These are phyloP conservation scores for Sphaerulina musiva DNA, from an alignment of 2,329 filamentous ascomycete species.

Conservation along the genomic window DNA sequence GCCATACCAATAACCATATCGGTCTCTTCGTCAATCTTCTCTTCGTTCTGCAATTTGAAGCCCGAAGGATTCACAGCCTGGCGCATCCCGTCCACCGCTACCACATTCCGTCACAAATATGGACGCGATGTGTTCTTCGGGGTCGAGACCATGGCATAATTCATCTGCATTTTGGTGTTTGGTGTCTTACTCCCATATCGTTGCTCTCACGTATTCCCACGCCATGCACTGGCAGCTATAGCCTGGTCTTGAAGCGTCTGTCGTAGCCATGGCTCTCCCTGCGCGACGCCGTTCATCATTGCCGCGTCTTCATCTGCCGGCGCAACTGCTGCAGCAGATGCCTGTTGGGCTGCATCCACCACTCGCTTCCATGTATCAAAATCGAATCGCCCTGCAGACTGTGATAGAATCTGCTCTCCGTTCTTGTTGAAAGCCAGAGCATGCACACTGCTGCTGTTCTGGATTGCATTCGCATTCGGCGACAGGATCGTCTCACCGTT, in stretches of 20 bases:
- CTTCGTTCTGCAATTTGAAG: too few species aligned
- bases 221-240: constrained; percentile 38
- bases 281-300: constrained; percentile 35
- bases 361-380: constrained; percentile 68
- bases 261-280: constrained; percentile 36
- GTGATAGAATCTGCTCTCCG: constrained; percentile 65
- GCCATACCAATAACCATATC: too few species aligned
- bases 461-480: constrained; percentile 58
- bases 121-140: neutral
- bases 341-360: constrained; percentile 55
- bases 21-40: too few species aligned
- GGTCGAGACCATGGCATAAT: neutral
- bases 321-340: constrained; percentile 52
- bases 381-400: constrained; percentile 75
- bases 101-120: neutral
- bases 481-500: constrained; percentile 39
- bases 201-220: constrained; percentile 23
- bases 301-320: constrained; percentile 33
- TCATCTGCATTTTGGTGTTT: neutral
- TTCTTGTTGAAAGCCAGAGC: constrained; percentile 75
- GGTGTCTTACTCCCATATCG: neutral
- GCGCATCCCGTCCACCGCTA: too few species aligned
- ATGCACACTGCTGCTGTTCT: constrained; percentile 64
- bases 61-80: too few species aligned
- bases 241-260: constrained; percentile 38